Conservation (phyloP, 805 yeast genomes). For the Saccharomycopsis fibuligera region DNA sequence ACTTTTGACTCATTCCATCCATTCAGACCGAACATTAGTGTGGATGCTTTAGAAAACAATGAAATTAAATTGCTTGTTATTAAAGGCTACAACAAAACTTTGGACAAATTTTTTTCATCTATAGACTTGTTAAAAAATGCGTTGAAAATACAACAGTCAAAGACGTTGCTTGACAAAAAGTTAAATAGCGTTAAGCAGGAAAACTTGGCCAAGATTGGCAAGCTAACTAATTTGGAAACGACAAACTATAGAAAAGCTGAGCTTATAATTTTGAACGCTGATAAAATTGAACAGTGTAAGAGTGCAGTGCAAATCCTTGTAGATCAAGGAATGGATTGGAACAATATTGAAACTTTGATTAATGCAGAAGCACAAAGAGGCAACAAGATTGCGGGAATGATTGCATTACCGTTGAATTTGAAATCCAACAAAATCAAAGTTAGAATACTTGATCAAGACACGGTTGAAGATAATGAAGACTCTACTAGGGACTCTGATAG, state of each 20-base stretch:
- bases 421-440: constrained; percentile 60
- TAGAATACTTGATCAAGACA: constrained; percentile 38
- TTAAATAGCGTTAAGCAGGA: constrained; percentile 71
- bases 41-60: constrained; percentile 22
- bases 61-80: constrained; percentile 36
- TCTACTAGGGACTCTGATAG: constrained; percentile 29
- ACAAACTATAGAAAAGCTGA: constrained; percentile 65
- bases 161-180: constrained; percentile 66
- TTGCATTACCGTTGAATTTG: constrained; percentile 64
- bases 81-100: constrained; percentile 69
- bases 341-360: constrained; percentile 71
- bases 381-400: constrained; percentile 54
- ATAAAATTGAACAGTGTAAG: constrained; percentile 65
- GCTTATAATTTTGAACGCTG: constrained; percentile 62
- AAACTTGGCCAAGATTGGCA: constrained; percentile 61
- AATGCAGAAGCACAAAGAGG: constrained; percentile 61
- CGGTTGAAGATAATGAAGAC: constrained; percentile 25
- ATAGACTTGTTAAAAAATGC: constrained; percentile 77
- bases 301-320: constrained; percentile 57
- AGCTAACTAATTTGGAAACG: constrained; percentile 56
- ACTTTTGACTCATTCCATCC: constrained; percentile 68
- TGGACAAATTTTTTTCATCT: constrained; percentile 80
- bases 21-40: constrained; percentile 44
- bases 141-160: constrained; percentile 67
- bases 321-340: constrained; percentile 92